These are phyloP conservation scores for Wickerhamomyces bovis DNA, from an alignment of 805 yeast genomes.

Conservation along the genomic window DNA sequence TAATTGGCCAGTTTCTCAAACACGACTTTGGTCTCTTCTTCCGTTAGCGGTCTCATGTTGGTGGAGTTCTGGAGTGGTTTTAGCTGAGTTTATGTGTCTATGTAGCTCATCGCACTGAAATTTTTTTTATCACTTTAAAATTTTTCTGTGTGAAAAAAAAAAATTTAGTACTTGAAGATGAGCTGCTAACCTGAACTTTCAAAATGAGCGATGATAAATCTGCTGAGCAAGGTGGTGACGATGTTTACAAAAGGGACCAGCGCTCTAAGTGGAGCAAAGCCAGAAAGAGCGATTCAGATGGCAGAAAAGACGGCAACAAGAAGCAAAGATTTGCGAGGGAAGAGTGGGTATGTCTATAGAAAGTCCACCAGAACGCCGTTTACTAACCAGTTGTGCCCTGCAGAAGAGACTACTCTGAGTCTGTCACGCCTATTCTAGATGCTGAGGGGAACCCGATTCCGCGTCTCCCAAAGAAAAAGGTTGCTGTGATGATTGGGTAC, in stretches of 20 bases:
- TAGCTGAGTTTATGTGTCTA: neutral
- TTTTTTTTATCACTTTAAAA: neutral
- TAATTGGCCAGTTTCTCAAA: conserved; percentile 95
- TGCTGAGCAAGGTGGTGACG: conserved; percentile 21
- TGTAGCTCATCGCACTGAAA: neutral
- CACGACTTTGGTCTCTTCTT: conserved; percentile 92
- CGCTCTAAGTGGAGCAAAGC: conserved; percentile 28
- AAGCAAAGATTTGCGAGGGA: conserved; percentile 16
- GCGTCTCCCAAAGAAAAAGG: conserved; percentile 81
- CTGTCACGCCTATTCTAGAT: conserved; percentile 35
- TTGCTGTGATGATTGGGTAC: conserved; percentile 86
- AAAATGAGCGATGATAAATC: conserved; percentile 27
- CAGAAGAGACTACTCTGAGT: conserved; percentile 14
- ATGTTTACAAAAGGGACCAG: conserved; percentile 37
- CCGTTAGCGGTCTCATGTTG: conserved; percentile 88
- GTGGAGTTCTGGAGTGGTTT: neutral
- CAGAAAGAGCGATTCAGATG: conserved; percentile 21
- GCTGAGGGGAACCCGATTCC: conserved; percentile 57
- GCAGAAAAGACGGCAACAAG: conserved; percentile 10
- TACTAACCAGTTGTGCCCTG: conserved; percentile 11
- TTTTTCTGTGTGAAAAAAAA: neutral
- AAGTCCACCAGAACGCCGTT: neutral
- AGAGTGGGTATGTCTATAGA: conserved; percentile 23
- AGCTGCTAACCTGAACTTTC: neutral
- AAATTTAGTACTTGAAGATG: neutral